Percentiles rank a stretch among this genome's conserved stretches.
Conservation (phyloP, 129 eudicot genomes). For the Flaveria ramosissima region DNA sequence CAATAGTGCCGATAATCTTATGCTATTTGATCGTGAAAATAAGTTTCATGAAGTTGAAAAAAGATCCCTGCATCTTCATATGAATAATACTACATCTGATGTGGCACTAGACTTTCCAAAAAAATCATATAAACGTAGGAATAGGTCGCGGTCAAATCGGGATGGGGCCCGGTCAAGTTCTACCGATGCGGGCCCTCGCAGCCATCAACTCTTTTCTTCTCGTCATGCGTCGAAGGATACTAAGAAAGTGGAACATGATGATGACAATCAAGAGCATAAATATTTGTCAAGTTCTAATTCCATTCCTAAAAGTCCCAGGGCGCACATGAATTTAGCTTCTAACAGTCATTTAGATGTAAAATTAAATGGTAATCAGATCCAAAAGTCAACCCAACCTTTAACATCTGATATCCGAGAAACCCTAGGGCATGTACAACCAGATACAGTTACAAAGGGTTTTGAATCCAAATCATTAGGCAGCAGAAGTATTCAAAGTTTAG, state of each 20-base stretch:
- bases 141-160: constrained; percentile 75
- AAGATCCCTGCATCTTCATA: constrained; percentile 36
- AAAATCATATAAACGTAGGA: constrained; percentile 80
- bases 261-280: constrained; percentile 42
- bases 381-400: constrained; percentile 42
- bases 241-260: constrained; percentile 41
- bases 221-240: constrained; percentile 58
- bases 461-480: constrained; percentile 71
- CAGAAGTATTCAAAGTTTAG: constrained; percentile 41
- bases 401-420: constrained; percentile 39
- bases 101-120: constrained; percentile 64
- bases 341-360: constrained; percentile 49
- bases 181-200: constrained; percentile 48
- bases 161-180: constrained; percentile 66
- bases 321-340: constrained; percentile 35
- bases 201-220: constrained; percentile 48
- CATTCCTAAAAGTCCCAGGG: constrained; percentile 47
- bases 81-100: constrained; percentile 55
- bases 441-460: constrained; percentile 43
- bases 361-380: constrained; percentile 42
- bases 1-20: constrained; percentile 92
- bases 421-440: constrained; percentile 39
- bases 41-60: constrained; percentile 52
- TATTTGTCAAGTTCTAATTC: constrained; percentile 34
- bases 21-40: constrained; percentile 79